A percentile compares a stretch with the other conserved stretches of the same genome.
Conservation (phyloP, 2,329 filamentous ascomycete genomes). For the Pseudogymnoascus sp. region DNA sequence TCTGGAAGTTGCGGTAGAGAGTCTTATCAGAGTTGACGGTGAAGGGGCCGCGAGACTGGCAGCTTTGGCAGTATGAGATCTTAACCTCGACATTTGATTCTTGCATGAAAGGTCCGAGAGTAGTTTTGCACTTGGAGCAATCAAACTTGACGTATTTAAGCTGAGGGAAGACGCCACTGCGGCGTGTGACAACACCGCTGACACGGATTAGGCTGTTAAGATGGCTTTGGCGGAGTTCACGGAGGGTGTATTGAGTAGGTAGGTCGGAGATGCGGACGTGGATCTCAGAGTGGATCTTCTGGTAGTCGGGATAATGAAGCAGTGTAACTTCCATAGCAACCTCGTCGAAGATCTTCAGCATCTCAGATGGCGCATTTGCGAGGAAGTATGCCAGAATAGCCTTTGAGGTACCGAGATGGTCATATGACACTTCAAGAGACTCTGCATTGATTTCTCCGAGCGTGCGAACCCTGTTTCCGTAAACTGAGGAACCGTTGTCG, state of each 20-base stretch:
- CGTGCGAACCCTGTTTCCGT: slow-evolving; percentile 86
- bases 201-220: slow-evolving; percentile 93
- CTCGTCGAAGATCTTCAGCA: slow-evolving; percentile 91
- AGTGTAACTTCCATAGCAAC: slow-evolving; percentile 95
- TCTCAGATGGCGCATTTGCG: slow-evolving; percentile 89
- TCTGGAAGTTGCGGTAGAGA: slow-evolving; percentile 97
- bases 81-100: slow-evolving; percentile 95
- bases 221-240: slow-evolving; percentile 89
- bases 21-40: slow-evolving; percentile 96
- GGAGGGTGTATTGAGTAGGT: slow-evolving; percentile 88
- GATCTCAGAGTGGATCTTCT: slow-evolving; percentile 94
- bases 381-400: slow-evolving; percentile 93
- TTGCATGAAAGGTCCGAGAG: slow-evolving; percentile 92
- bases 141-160: slow-evolving; percentile 98
- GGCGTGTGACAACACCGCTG: slow-evolving; percentile 86
- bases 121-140: slow-evolving; percentile 86
- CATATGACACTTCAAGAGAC: slow-evolving; percentile 91
- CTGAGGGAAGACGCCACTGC: slow-evolving; percentile 93
- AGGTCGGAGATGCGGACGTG: slow-evolving; percentile 95
- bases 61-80: slow-evolving; percentile 92
- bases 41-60: slow-evolving; percentile 90
- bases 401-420: slow-evolving; percentile 82
- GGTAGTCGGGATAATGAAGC: slow-evolving; percentile 94
- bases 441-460: slow-evolving; percentile 97
- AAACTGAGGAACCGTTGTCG: slow-evolving; percentile 80